Evolutionary conservation across 305 asterid species (phyloP), one percentile per base, ranked within the genome.

Genomic region (Rubia peregrina): DNA sequence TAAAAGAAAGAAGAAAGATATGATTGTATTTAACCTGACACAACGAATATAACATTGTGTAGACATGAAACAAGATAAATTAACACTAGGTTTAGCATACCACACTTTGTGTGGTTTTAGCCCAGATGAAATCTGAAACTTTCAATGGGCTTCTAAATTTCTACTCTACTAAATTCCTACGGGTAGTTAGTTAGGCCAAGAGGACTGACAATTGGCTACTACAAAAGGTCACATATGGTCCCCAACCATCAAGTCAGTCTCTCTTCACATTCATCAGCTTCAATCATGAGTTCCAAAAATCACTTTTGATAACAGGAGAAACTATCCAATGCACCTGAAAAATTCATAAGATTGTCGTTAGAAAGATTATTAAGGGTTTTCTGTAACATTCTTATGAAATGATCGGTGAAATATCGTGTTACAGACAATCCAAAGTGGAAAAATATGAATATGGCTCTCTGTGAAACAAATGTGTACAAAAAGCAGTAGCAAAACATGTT

Each of bases 251-350:
- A 12, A 22, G 40, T 59, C 64, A 21, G 8, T 26, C 40, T 59
- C 36, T 22, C 38, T 57, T 57, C 62, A 48, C 48, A 43, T 7
- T 43, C 48, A 43, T 43, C 48, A 48, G 55, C 26, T 57, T 9
- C 17, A 19, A 3, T n/a, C 30, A 38, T 57, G 36, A n/a, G 14
- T 22, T 57, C 4, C 13, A 59, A 24, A 12, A n/a, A 61, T 61
- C 76, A 71, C 71, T 70, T 73, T 65, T 63, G 19, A 76, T 74
- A 38, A 60, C 70, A 0, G 22, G 75, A 3, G 76, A 36, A 42
- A 80, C 83, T 33, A 80, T 61, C 83, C 80, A 80, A 17, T 73
- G 83, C 67, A 80, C 61, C 80, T 76, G 75, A 40, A 44, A 70
- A 48, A 4, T n/a, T 53, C 22, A 51, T 1, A 51, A 17, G 68